Evolutionary conservation across 1,139 yeast genomes (phyloP).

Genomic region (Kurtzmaniella quercitrusa): DNA sequence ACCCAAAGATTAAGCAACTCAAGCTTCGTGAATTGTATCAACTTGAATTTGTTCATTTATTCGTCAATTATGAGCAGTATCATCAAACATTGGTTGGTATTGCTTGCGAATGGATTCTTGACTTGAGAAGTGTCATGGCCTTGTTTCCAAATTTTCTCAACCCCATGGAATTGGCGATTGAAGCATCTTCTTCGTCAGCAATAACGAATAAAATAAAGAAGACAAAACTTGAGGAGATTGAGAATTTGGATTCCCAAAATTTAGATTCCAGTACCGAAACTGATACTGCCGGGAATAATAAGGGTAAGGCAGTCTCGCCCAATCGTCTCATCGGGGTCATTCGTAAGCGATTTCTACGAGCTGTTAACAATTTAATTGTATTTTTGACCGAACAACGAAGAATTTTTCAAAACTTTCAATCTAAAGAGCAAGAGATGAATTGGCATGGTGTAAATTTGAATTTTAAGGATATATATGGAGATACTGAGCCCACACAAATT

Average conservation of each 20-base stretch:
- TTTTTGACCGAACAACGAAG: slow-evolving; percentile 55
- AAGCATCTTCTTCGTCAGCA: neutral
- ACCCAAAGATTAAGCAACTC: slow-evolving; percentile 28
- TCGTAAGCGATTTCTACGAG: slow-evolving; percentile 29
- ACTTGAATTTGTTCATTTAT: slow-evolving; percentile 29
- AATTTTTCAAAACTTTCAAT: slow-evolving; percentile 37
- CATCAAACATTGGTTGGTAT: slow-evolving; percentile 41
- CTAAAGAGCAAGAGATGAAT: slow-evolving; percentile 24
- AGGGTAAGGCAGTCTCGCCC: slow-evolving; percentile 9
- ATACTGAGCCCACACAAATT: slow-evolving; percentile 19
- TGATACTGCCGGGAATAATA: slow-evolving; percentile 11
- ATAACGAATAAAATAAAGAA: neutral
- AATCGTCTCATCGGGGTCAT: slow-evolving; percentile 18
- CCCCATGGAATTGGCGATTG: slow-evolving; percentile 1
- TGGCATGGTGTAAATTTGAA: slow-evolving; percentile 47
- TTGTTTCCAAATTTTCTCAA: slow-evolving; percentile 41
- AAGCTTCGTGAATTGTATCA: slow-evolving; percentile 30
- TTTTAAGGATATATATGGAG: slow-evolving; percentile 36
- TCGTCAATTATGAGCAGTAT: slow-evolving; percentile 32
- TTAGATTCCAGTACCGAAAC: slow-evolving; percentile 29
- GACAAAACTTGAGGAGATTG: slow-evolving; percentile 22
- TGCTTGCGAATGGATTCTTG: slow-evolving; percentile 41
- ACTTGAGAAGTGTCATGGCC: slow-evolving; percentile 30
- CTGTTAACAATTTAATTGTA: slow-evolving; percentile 52
- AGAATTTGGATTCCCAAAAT: slow-evolving; percentile 15